These are phyloP conservation scores for Capsicum pubescens DNA, from an alignment of 257 asterid genomes.

Conservation along the genomic window DNA sequence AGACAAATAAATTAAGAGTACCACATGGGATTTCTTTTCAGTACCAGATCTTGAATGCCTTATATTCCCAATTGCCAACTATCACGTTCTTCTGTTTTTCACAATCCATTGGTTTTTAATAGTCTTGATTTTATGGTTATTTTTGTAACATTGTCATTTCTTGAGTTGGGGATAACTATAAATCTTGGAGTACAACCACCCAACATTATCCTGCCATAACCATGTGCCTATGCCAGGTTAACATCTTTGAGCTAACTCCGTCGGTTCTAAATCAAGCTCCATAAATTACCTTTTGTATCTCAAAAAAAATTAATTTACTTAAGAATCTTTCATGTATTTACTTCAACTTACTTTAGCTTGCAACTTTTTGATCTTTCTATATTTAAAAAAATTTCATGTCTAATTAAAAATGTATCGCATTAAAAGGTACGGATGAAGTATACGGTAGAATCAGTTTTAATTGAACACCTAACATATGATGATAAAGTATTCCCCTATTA, in stretches of 20 bases:
- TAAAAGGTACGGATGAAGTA: background rate
- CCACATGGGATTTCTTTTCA: conserved; percentile 23
- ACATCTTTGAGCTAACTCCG: conserved; percentile 16
- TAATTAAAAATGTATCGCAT: background rate
- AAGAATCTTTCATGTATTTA: too few relatives aligned
- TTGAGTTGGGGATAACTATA: conserved; percentile 5
- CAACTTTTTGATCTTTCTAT: too few relatives aligned
- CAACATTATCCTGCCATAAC: conserved; percentile 30
- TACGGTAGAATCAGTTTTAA: background rate
- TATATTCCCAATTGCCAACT: conserved; percentile 19
- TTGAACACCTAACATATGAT: too few relatives aligned
- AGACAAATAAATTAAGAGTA: conserved; percentile 23
- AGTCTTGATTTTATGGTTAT: background rate
- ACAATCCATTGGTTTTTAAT: background rate
- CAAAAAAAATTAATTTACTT: too few relatives aligned
- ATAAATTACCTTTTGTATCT: background rate
- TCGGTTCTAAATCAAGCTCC: background rate
- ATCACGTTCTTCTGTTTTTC: conserved; percentile 4
- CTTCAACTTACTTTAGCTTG: too few relatives aligned
- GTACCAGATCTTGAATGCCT: conserved; percentile 22
- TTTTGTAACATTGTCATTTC: conserved; percentile 2
- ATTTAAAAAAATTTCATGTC: background rate
- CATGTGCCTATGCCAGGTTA: conserved; percentile 15
- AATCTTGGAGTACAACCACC: conserved; percentile 1
- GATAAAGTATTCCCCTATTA: too few relatives aligned